Evolutionary conservation across 164 flowering plant species (phyloP).

Genomic region (Vitis riparia): DNA sequence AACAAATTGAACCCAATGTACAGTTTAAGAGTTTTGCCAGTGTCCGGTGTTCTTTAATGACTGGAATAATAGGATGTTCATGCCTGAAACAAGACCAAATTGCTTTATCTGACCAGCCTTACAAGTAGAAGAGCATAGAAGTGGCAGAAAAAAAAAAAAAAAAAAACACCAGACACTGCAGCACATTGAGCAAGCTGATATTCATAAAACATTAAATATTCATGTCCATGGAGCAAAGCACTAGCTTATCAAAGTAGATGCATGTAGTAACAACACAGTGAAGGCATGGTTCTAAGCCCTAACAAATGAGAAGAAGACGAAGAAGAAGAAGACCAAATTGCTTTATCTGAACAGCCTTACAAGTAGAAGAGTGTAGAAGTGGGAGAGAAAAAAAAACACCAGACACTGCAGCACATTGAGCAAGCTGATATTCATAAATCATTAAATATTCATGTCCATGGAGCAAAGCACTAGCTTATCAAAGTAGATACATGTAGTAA

Average conservation of each 20-base stretch:
- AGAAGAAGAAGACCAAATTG: neutral
- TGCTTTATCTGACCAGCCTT: neutral
- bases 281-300: too few relatives aligned
- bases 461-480: too few relatives aligned
- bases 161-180: neutral
- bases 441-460: too few relatives aligned
- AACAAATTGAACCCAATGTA: slow-evolving; percentile 94
- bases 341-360: neutral
- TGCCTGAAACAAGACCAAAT: slow-evolving; percentile 49
- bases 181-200: neutral
- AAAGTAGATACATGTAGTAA: too few relatives aligned
- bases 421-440: too few relatives aligned
- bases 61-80: slow-evolving; percentile 85
- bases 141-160: neutral
- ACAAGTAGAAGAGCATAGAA: neutral
- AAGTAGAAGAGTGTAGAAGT: neutral
- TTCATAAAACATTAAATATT: too few relatives aligned
- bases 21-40: slow-evolving; percentile 83
- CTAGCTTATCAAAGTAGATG: too few relatives aligned
- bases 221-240: too few relatives aligned
- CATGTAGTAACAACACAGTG: too few relatives aligned
- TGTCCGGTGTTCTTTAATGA: slow-evolving; percentile 88
- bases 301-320: too few relatives aligned
- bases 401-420: neutral
- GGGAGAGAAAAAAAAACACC: neutral